Conservation (phyloP, 495 filamentous ascomycete species). For the Talaromyces ruber region DNA sequence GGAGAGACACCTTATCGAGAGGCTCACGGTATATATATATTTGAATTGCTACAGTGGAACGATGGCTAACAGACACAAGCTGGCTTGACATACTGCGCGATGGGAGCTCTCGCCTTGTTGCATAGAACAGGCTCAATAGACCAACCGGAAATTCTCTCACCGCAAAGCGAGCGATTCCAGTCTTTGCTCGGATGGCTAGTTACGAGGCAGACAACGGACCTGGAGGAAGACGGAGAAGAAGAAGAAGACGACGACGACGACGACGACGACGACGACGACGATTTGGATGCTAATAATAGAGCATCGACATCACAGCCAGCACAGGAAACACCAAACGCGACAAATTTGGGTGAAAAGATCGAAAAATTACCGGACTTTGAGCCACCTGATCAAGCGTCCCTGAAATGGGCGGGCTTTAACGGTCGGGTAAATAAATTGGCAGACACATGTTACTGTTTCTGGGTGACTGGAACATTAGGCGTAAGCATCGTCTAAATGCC, state of each 20-base stretch:
- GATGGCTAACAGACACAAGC: conserved; percentile 39
- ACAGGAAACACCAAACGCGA: neutral
- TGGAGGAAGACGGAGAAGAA: conserved; percentile 42
- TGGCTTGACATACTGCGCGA: conserved; percentile 80
- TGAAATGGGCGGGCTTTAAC: conserved; percentile 64
- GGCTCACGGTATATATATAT: conserved; percentile 59
- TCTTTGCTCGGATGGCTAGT: conserved; percentile 55
- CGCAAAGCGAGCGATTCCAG: conserved; percentile 27
- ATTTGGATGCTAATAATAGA: conserved; percentile 18
- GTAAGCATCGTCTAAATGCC: no score
- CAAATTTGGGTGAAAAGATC: conserved; percentile 17
- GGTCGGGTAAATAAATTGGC: conserved; percentile 80
- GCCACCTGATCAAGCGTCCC: conserved; percentile 19
- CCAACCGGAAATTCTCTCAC: conserved; percentile 18
- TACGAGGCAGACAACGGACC: conserved; percentile 55
- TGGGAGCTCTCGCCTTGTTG: conserved; percentile 65
- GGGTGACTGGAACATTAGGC: conserved; percentile 65
- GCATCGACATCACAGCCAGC: conserved; percentile 1
- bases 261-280: conserved; percentile 30
- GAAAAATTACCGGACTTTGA: conserved; percentile 26
- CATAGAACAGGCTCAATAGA: conserved; percentile 26
- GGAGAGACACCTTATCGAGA: conserved; percentile 74
- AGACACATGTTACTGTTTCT: conserved; percentile 94
- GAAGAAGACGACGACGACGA: conserved; percentile 39
- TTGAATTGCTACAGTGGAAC: neutral